Conservation (phyloP, 208 protist species). For the Acanthamoeba lenticulata region DNA sequence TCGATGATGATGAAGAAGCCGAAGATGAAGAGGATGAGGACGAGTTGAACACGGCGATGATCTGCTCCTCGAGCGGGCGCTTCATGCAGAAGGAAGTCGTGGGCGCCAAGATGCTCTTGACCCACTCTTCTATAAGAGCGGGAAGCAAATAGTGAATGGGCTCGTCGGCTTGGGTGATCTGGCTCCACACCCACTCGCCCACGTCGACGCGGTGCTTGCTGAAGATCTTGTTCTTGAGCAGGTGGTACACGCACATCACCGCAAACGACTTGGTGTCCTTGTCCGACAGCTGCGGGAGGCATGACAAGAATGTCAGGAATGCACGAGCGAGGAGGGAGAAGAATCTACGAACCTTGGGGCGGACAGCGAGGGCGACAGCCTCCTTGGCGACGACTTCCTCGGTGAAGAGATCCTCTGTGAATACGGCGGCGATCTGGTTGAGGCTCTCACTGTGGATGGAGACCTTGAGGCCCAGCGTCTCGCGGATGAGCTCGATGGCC, state of each 20-base stretch:
- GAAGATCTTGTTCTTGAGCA: slow-evolving; percentile 62
- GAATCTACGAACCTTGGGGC: neutral
- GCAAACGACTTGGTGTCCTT: slow-evolving; percentile 41
- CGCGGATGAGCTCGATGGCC: neutral
- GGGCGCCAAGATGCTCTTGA: slow-evolving; percentile 7
- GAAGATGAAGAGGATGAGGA: neutral
- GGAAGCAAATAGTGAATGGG: slow-evolving; percentile 15
- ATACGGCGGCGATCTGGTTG: neutral
- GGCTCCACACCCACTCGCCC: slow-evolving; percentile 42
- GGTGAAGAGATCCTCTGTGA: slow-evolving; percentile 22
- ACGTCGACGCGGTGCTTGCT: slow-evolving; percentile 17
- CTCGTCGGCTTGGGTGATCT: slow-evolving; percentile 32
- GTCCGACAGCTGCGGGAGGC: neutral
- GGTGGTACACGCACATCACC: slow-evolving; percentile 51
- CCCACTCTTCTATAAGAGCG: slow-evolving; percentile 53
- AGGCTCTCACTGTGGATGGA: slow-evolving; percentile 23
- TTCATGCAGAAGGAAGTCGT: slow-evolving; percentile 20
- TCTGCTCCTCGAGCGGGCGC: neutral
- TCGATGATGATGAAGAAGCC: too few species aligned
- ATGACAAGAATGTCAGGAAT: neutral
- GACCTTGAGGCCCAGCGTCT: neutral
- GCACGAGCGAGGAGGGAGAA: neutral
- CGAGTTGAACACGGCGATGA: neutral
- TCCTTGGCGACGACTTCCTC: slow-evolving; percentile 26
- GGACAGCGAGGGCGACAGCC: neutral